phyloP scores from a whole-genome alignment of 106 monocot genomes.

The Allium sativum region DNA sequence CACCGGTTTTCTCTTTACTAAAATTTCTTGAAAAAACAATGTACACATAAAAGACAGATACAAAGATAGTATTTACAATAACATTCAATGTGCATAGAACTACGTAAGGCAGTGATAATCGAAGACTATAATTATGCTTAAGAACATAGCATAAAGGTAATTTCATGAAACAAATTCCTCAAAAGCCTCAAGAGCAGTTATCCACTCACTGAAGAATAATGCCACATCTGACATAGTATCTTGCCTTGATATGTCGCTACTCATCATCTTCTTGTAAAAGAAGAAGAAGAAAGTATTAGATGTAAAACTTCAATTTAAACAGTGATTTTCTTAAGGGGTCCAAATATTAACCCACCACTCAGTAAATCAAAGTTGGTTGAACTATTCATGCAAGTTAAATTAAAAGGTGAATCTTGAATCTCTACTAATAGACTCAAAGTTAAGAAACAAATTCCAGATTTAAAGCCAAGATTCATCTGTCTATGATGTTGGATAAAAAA shows the following conservation, averaged over 20 bases:
- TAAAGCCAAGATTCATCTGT: too few relatives aligned
- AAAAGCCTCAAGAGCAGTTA: slow-evolving; percentile 64
- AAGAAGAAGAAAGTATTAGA: not conserved
- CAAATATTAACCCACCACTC: slow-evolving; percentile 17
- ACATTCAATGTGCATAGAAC: too few relatives aligned
- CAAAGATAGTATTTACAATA: too few relatives aligned
- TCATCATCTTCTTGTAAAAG: too few relatives aligned
- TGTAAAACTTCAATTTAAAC: not conserved
- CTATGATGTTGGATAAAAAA: too few relatives aligned
- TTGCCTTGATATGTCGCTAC: slow-evolving; percentile 12
- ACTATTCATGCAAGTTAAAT: not conserved
- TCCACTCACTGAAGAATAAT: slow-evolving; percentile 85
- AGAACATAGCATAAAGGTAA: not conserved
- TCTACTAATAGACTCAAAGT: too few relatives aligned
- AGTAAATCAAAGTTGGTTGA: slow-evolving; percentile 10
- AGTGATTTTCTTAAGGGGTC: not conserved
- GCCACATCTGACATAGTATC: slow-evolving; percentile 18
- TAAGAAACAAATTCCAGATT: too few relatives aligned
- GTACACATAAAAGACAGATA: too few relatives aligned
- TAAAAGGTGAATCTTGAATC: not conserved
- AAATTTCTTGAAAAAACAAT: slow-evolving; percentile 46
- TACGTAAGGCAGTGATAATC: too few relatives aligned
- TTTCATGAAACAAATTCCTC: slow-evolving; percentile 45
- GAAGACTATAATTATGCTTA: too few relatives aligned
- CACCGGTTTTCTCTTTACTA: slow-evolving; percentile 69